Evolutionary conservation across 345 rosid genomes (phyloP).

Genomic region (Citrus inodora): DNA sequence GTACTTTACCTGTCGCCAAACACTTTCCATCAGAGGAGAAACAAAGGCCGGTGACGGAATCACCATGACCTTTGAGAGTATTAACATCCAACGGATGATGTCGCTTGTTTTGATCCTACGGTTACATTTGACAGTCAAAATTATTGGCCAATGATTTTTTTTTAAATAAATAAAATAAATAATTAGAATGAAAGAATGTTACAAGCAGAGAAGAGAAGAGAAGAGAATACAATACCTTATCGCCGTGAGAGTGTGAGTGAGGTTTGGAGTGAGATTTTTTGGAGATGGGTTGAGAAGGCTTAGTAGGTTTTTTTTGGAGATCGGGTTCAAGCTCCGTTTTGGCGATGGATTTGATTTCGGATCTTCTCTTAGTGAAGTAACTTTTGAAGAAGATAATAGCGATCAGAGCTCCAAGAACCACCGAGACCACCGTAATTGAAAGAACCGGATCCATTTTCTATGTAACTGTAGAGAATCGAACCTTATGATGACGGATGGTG

Average conservation of each 20-base stretch:
- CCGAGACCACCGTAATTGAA: constrained; percentile 44
- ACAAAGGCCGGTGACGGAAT: constrained; percentile 74
- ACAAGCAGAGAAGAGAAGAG: not conserved
- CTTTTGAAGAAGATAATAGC: constrained; percentile 67
- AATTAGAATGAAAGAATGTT: not conserved
- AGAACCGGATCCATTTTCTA: constrained; percentile 63
- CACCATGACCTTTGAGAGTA: constrained; percentile 95
- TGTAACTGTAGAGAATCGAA: no score
- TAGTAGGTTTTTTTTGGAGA: constrained; percentile 53
- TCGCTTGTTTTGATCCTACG: constrained; percentile 68
- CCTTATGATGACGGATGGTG: no score
- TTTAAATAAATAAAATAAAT: not conserved
- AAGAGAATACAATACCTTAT: constrained; percentile 36
- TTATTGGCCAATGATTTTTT: not conserved
- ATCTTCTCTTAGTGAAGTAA: constrained; percentile 72
- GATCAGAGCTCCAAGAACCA: constrained; percentile 62
- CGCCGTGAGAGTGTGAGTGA: constrained; percentile 54
- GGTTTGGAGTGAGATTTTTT: constrained; percentile 63
- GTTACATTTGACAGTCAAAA: not conserved
- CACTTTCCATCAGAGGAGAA: constrained; percentile 71
- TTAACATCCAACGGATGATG: constrained; percentile 92
- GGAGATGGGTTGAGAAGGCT: constrained; percentile 35
- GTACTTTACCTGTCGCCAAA: constrained; percentile 70
- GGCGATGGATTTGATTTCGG: constrained; percentile 71
- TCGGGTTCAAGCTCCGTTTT: constrained; percentile 55